Evolutionary conservation across 495 filamentous ascomycete species (phyloP), one percentile per base, ranked within the genome.

Genomic region (Trichoderma erinaceum): DNA sequence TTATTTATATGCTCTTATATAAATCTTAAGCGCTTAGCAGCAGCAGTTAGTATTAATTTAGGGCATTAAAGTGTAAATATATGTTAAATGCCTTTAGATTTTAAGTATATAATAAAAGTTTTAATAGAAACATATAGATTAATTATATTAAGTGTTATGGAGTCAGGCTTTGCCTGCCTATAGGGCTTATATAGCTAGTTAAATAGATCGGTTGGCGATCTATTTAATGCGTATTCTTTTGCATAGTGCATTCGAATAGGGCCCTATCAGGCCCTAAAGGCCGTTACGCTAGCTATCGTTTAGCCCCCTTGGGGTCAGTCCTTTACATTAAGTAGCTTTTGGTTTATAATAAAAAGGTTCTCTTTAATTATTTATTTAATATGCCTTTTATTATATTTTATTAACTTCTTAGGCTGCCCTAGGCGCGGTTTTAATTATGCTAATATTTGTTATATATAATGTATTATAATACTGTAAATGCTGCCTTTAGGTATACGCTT

Each of bases 311-410:
- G 7, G 35, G 35, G 35, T 38, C 5, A 38, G 35, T 5, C 35
- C 8, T 38, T 38, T 38, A 10, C 35, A 38, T n/a, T n/a, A n/a
- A n/a, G n/a, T n/a, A n/a, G n/a, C n/a, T n/a, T n/a, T n/a, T n/a
- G 25, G 41, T 1, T 58, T 18, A 46, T 61, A 64, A 66, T 67
- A 58, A 69, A 69, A 69, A 38, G 29, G n/a, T 66, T 66, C 21
- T 15, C 29, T 67, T 61, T 43, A 69, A 69, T 69, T 10, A 32
- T 58, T 35, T 32, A 41, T 58, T 63, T 63, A 18, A 69, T 69
- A 66, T 66, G 27, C 43, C 41, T 69, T 66, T 66, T 58, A 66
- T 69, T 66, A 12, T 41, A 66, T 61, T 61, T 61, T 7, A n/a
- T 23, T 61, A 61, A 23, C n/a, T 23, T 29, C 18, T 61, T 61